These are phyloP conservation scores for Cryptococcus neoformans DNA, from an alignment of 1,284 basidiomycete species.

Conservation along the genomic window DNA sequence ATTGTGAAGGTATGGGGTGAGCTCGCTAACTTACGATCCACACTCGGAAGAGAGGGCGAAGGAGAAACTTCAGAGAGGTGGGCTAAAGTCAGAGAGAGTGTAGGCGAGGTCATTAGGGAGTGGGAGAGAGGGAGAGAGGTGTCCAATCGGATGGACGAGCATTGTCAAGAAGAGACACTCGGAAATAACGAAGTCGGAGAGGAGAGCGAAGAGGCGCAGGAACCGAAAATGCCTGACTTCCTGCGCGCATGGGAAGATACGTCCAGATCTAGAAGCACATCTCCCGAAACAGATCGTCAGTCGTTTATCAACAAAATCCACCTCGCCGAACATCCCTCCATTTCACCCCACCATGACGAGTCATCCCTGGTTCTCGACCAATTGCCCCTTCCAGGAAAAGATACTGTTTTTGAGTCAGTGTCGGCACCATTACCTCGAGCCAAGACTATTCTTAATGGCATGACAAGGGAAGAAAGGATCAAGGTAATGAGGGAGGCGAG, in stretches of 20 bases:
- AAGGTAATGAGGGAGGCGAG: slow-evolving; percentile 28
- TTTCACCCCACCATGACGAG: background rate
- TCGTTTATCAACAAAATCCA: background rate
- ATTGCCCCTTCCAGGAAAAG: slow-evolving; percentile 32
- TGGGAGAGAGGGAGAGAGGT: slow-evolving; percentile 32
- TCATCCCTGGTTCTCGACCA: slow-evolving; percentile 7
- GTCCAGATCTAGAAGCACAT: slow-evolving; percentile 2
- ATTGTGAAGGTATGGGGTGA: slow-evolving; percentile 18
- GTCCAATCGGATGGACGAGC: background rate
- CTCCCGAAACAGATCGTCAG: slow-evolving; percentile 6
- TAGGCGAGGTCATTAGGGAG: slow-evolving; percentile 23
- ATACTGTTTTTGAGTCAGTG: slow-evolving; percentile 32
- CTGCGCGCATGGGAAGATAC: slow-evolving; percentile 23
- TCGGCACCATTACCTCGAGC: background rate
- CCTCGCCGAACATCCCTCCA: background rate
- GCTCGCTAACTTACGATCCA: background rate
- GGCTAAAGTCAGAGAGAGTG: slow-evolving; percentile 14
- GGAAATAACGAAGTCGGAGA: background rate
- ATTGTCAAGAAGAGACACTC: background rate
- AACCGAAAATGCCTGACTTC: slow-evolving; percentile 20
- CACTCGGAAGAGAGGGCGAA: slow-evolving; percentile 8
- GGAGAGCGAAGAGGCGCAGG: background rate
- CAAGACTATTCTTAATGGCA: slow-evolving; percentile 6
- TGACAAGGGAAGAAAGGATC: slow-evolving; percentile 38
- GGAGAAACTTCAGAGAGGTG: slow-evolving; percentile 16